Evolutionary conservation across 2,329 filamentous ascomycete species (phyloP), one percentile per base, ranked within the genome.

Genomic region (Fusarium marasasianum): DNA sequence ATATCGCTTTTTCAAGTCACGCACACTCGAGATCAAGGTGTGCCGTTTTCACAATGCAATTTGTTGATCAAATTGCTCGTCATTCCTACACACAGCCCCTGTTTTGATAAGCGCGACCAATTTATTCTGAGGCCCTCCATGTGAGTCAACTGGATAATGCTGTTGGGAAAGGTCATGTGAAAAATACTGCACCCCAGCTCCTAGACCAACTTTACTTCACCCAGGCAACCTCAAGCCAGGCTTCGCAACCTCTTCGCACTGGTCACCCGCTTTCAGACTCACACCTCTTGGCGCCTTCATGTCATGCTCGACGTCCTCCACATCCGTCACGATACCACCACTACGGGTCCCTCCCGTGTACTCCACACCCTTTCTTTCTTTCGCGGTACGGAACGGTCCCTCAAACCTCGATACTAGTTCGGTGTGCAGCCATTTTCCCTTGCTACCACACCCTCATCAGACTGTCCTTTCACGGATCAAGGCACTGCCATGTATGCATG

Each of bases 251-350:
- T 72, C 50, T 63, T 74, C 53, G 62, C 68, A 41, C 51, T 69
- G 67, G 71, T 74, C 71, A 74, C 69, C 45, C 71, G 71, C 71
- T 73, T 63, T 26, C 54, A 47, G 33, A 55, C 53, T 54, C 48
- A 61, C 66, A 68, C 63, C 48, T 50, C 50, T 73, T 60, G 67
- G 61, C 71, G 58, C 66, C 57, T 56, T 71, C 62, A 60, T 50
- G 31, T 48, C 63, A 69, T 65, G 47, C 38, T 57, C 53, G 33
- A 70, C 50, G 22, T 70, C 60, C 40, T 66, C 54, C 60, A 57
- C 67, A 40, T 71, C 54, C 62, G 41, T 63, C 68, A 72, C 57
- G 57, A 72, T 68, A 68, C 69, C 69, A 72, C 55, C 69, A 71
- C 50, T 47, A 58, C 55, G 67, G 54, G 55, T 55, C 63, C 50